Base-by-base conservation (phyloP, 805 yeast genomes). In the Candida manassasensis region DNA sequence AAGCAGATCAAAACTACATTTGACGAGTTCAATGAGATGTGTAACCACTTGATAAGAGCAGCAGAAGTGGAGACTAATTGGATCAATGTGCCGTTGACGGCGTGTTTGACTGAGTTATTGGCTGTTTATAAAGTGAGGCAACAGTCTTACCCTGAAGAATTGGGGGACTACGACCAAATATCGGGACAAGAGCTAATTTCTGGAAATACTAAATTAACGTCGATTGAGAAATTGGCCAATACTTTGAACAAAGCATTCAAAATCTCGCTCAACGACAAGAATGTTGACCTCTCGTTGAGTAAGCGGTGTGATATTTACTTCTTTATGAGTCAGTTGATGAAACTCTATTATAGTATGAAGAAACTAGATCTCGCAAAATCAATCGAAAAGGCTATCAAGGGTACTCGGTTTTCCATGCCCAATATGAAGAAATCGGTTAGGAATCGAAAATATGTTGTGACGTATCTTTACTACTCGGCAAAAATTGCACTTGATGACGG, bases 181-280 rank as follows among this genome's bases (percentile, higher is more conserved):
- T 29, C 31, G 41, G 29, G 66, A 50, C 38, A 39, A 40, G 36
- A 40, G 3, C 33, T 31, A 2, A 32, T 29, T 11, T 18, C 53
- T 26, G 57, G 57, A 3, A 19, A 27, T 30, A 34, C 39, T 17
- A 42, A 58, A 10, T 37, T 45, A 11, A 43, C 61, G 14, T 44
- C 57, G 4, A 42, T 73, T 40, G 84, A 79, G 38, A 67, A 64
- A 29, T 71, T 84, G 27, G 80, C 85, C 0, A 64, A 79, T 41
- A 69, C 81, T 2, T 67, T 87, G 36, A 87, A 86, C 55, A 71
- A 77, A 40, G 74, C 89, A 5, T 83, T 86, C 60, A 84, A 82
- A 39, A 52, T 83, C 3, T 84, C 95, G 42, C 63, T 88, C 29
- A 84, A 84, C 43, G 96, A 88, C 56, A 71, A 89, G 39, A 78